phyloP scores from a whole-genome alignment of 164 flowering plant species.

The Tetracentron sinense region DNA sequence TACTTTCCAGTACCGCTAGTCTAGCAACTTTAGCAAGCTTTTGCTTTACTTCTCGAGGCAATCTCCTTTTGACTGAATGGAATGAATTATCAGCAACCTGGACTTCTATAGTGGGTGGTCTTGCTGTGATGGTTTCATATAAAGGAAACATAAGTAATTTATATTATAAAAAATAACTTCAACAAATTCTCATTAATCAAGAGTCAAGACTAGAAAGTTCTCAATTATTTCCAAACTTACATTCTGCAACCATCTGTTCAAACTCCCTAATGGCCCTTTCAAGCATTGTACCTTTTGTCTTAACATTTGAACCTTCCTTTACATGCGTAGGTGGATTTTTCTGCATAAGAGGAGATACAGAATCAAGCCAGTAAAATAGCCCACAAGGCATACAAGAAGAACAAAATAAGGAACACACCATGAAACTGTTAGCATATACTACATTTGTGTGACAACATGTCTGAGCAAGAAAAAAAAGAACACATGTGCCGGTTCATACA shows the following conservation, averaged over 20 bases:
- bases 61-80: constrained; percentile 81
- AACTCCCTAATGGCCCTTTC: constrained; percentile 88
- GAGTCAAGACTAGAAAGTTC: neutral
- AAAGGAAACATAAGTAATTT: neutral
- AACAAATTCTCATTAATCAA: neutral
- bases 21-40: constrained; percentile 99
- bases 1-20: constrained; percentile 61
- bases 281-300: constrained; percentile 66
- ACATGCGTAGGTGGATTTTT: constrained; percentile 36
- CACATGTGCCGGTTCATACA: too few species aligned
- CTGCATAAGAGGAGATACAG: constrained; percentile 55
- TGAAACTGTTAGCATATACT: too few species aligned
- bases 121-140: constrained; percentile 47
- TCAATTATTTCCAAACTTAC: constrained; percentile 39
- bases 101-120: constrained; percentile 70
- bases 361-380: too few species aligned
- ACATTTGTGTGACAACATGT: too few species aligned
- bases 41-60: constrained; percentile 86
- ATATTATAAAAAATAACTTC: constrained; percentile 3
- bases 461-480: too few species aligned
- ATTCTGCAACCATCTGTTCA: constrained; percentile 81
- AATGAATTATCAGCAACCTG: constrained; percentile 69
- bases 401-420: too few species aligned
- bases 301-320: constrained; percentile 64
- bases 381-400: too few species aligned